Conservation (phyloP, 1,284 basidiomycete genomes). For the Phellopilus nigrolimitatus region DNA sequence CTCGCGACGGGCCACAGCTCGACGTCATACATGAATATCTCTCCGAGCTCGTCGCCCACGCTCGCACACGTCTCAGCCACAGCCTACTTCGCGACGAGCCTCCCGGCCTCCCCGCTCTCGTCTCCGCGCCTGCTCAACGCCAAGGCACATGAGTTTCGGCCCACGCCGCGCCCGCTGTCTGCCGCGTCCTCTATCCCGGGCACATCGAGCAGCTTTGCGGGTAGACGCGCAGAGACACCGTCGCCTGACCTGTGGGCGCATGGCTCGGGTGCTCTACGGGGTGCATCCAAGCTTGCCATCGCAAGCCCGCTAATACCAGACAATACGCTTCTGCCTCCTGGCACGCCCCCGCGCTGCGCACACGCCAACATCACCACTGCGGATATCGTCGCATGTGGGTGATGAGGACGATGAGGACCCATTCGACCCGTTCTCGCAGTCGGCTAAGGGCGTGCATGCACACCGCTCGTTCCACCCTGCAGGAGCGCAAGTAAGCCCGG, state of each 20-base stretch:
- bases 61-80: constrained; percentile 50
- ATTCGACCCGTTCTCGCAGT: constrained; percentile 63
- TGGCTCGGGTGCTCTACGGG: constrained; percentile 51
- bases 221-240: constrained; percentile 62
- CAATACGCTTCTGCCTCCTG: constrained; percentile 46
- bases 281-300: constrained; percentile 81
- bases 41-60: constrained; percentile 66
- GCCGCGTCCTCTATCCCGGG: constrained; percentile 63
- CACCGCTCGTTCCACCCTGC: constrained; percentile 59
- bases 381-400: constrained; percentile 54
- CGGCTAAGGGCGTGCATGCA: constrained; percentile 32
- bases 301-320: constrained; percentile 83
- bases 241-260: constrained; percentile 81
- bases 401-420: constrained; percentile 65
- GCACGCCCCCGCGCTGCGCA: constrained; percentile 35
- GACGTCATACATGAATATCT: constrained; percentile 55
- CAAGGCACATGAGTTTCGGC: constrained; percentile 63
- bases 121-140: constrained; percentile 57
- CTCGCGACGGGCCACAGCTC: constrained; percentile 49
- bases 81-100: constrained; percentile 64
- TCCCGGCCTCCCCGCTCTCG: constrained; percentile 50
- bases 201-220: constrained; percentile 35
- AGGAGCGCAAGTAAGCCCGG: constrained; percentile 31
- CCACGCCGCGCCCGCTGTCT: constrained; percentile 69
- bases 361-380: constrained; percentile 52